Evolutionary conservation across 495 filamentous ascomycete genomes (phyloP), one percentile per base, ranked within the genome.

Genomic region (Parachaetomium inaequale): DNA sequence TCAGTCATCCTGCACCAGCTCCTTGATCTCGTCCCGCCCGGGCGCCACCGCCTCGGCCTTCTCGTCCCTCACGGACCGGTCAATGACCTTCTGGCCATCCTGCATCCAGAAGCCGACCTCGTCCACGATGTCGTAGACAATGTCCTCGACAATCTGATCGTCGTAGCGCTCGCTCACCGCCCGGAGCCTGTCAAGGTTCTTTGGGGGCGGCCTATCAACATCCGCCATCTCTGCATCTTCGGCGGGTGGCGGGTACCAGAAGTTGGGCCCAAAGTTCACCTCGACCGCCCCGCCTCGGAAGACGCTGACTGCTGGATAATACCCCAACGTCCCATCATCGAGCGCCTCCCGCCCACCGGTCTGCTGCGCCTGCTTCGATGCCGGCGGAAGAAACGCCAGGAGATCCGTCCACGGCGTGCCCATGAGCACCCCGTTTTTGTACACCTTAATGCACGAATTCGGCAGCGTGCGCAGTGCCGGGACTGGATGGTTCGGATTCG

Each of bases 111-210:
- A 87, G 69, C 93, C 90, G 49, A 93, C 88, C 72, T 97, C 93
- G 71, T 98, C 95, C 17, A 96, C 81, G 38, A 98, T 81, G 73
- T 97, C 93, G 67, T 91, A 96, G 40, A 93, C 78, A 8, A 97
- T 82, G 70, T 98, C 95, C 75, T 99, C 95, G 4, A 88, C 93
- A 64, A 98, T 93, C 77, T 97, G 93, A 72, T 98, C 94, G 67
- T 90, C 83, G 74, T 91, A 98, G 12, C 94, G 82, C 59, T 96
- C 92, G 7, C 84, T 81, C 25, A 96, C 80, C 1, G 89, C 76
- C 34, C 80, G 78, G 3, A 90, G 53, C 45, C 66, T 69, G 2
- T 40, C 42, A 2, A 11, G 12, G 34, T 29, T 53, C 21, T 65
- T 70, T 36, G 63, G 61, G 36, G 54, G 45, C 19, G 60, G 43